Evolutionary conservation across 2,329 filamentous ascomycete genomes (phyloP).

Genomic region (Lecanicillium sp.): DNA sequence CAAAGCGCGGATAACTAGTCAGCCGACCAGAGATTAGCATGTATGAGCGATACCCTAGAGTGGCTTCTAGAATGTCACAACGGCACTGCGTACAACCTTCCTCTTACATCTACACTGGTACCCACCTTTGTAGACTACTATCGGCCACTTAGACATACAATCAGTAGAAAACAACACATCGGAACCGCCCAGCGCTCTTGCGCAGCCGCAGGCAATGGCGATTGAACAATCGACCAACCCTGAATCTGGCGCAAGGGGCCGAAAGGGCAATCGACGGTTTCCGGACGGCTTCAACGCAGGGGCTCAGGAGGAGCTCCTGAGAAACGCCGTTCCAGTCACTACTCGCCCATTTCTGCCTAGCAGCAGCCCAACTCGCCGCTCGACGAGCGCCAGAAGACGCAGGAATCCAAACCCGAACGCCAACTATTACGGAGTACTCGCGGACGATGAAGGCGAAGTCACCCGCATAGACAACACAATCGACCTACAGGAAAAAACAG

Average conservation of each 20-base stretch:
- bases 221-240: no score
- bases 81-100: no score
- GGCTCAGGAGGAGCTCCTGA: neutral
- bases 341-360: neutral
- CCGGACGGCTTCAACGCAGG: neutral
- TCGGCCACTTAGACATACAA: no score
- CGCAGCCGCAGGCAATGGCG: neutral
- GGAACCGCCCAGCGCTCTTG: neutral
- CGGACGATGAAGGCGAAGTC: neutral
- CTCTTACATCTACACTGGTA: no score
- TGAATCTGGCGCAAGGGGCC: no score
- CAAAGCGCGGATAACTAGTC: no score
- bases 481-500: neutral
- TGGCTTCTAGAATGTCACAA: no score
- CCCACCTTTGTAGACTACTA: no score
- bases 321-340: neutral
- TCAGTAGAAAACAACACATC: no score
- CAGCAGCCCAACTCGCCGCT: neutral
- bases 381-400: neutral
- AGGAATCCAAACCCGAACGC: neutral
- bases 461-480: neutral
- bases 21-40: no score
- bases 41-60: no score
- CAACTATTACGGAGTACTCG: neutral
- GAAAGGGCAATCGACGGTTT: neutral